Base-by-base conservation (phyloP, 495 filamentous ascomycete genomes). In the Bathelium albidoporum region DNA sequence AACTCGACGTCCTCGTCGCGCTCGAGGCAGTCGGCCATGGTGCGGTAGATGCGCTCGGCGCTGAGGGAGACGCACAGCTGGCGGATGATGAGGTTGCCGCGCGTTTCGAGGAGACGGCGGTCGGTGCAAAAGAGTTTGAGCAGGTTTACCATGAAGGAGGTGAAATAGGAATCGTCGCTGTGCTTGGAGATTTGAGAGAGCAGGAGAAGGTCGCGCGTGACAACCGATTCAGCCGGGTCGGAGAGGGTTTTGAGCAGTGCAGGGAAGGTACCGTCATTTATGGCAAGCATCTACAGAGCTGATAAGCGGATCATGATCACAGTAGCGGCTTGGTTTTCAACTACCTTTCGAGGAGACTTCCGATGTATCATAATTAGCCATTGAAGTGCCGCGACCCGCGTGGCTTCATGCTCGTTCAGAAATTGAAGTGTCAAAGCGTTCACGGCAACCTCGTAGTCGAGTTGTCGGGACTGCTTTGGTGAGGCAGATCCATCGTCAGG, bases 1-100 rank as follows among this genome's bases (percentile, higher is more conserved):
- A 99, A 99, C 72, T 97, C 95, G 34, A 97, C 81, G 71, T 99
- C 94, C 32, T 97, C 93, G 73, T 99, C 95, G 66, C 95, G 96
- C 74, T 97, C 95, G 7, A 99, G 86, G 73, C 94, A 96, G 66
- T 97, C 95, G 53, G 95, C 95, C 59, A 99, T 75, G 3, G 91
- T 97, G 32, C 95, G 87, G 71, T 97, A 99, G 63, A 99, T 99
- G 59, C 92, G 84, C 73, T 97, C 95, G 0, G 95, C 86, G 65
- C 91, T 95, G 32, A 99, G 77, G 65, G 88, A 96, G 59, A 93
- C 82, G 73, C 92, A 99, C 26, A 99, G 80, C 73, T 97, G 94
- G 44, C 95, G 83, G 66, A 99, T 97, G 62, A 99, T 97, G 2
- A 97, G 77, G 71, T 97, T 99, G 9, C 95, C 95, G 20, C 95